These are phyloP conservation scores for Pistacia vera DNA, from an alignment of 345 rosid species.

Conservation along the genomic window DNA sequence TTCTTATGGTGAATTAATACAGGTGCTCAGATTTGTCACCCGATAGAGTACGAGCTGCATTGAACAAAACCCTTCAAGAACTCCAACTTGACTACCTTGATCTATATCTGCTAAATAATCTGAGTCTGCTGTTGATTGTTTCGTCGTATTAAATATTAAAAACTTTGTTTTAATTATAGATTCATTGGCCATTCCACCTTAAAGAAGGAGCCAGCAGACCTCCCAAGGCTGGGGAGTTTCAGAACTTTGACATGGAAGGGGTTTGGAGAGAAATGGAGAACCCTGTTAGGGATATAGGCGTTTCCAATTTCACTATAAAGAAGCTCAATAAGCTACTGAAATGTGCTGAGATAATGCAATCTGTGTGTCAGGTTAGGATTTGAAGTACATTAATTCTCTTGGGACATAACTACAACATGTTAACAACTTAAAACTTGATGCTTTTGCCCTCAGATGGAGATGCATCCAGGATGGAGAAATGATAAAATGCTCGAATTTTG, in stretches of 20 bases:
- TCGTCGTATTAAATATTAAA: neutral
- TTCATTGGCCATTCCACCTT: conserved; percentile 61
- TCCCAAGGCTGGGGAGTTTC: conserved; percentile 42
- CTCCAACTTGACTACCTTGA: conserved; percentile 61
- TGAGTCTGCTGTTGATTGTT: neutral
- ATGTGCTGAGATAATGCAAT: conserved; percentile 40
- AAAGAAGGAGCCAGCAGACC: conserved; percentile 56
- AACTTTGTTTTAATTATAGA: conserved; percentile 25
- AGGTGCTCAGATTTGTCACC: conserved; percentile 61
- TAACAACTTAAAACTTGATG: neutral
- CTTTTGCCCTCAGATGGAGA: conserved; percentile 46
- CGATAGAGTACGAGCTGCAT: conserved; percentile 47
- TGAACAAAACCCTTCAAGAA: conserved; percentile 51
- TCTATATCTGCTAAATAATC: conserved; percentile 46
- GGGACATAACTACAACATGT: too few species aligned
- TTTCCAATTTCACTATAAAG: conserved; percentile 49
- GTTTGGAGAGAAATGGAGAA: conserved; percentile 72
- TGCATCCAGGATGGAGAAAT: conserved; percentile 76
- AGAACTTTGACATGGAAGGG: conserved; percentile 58
- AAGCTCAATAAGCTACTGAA: conserved; percentile 48
- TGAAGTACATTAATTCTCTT: too few species aligned
- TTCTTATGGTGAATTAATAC: neutral
- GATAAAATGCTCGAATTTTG: conserved; percentile 54
- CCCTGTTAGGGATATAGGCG: conserved; percentile 54
- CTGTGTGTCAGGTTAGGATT: conserved; percentile 49